phyloP scores from a whole-genome alignment of 345 rosid genomes.

The Lepidium didymum region DNA sequence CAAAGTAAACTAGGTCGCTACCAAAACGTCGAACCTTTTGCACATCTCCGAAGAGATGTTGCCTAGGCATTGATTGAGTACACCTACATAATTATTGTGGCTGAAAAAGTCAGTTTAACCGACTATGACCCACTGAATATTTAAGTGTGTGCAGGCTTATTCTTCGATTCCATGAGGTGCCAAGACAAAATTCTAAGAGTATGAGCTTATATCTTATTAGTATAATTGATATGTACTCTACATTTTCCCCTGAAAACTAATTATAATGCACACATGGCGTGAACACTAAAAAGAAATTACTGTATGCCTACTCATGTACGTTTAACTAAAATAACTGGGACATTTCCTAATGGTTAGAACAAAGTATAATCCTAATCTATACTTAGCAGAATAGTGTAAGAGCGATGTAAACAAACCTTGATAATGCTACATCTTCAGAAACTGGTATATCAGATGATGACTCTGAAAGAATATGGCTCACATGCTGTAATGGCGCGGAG shows the following conservation, averaged over 20 bases:
- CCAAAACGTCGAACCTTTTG: constrained; percentile 44
- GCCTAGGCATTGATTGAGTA: constrained; percentile 57
- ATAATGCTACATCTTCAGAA: constrained; percentile 50
- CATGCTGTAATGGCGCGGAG: constrained; percentile 35
- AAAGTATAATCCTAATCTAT: not conserved
- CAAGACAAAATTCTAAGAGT: not conserved
- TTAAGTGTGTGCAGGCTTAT: not conserved
- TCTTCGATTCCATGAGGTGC: not conserved
- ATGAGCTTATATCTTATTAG: not conserved
- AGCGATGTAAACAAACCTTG: constrained; percentile 46
- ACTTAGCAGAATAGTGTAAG: not conserved
- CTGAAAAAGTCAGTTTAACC: not conserved
- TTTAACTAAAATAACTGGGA: not conserved
- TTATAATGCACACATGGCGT: not conserved
- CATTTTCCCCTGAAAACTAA: not conserved
- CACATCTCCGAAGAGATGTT: constrained; percentile 63
- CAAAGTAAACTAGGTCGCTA: constrained; percentile 45
- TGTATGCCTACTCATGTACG: not conserved
- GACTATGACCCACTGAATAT: not conserved
- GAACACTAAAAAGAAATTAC: not conserved
- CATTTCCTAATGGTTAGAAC: not conserved
- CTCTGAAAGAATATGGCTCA: constrained; percentile 44
- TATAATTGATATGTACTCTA: not conserved
- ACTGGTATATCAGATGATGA: constrained; percentile 76
- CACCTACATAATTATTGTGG: constrained; percentile 35